A percentile compares a stretch with the other conserved stretches of the same genome.
Conservation (phyloP, 2,329 filamentous ascomycete species). For the Incumbomyces delicatus region DNA sequence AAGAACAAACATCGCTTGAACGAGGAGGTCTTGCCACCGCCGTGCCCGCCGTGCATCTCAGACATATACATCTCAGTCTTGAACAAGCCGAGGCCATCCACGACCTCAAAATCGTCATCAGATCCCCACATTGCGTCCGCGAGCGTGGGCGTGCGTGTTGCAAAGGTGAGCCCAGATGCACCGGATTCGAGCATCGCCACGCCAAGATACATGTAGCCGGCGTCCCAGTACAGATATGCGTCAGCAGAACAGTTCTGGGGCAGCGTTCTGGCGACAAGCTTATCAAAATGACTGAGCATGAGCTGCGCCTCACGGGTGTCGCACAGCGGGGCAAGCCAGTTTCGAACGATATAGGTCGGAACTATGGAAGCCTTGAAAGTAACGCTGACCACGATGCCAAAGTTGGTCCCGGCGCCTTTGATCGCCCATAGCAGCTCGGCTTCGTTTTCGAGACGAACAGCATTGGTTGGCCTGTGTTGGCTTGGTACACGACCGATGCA, state of each 20-base stretch:
- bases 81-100: constrained; percentile 46
- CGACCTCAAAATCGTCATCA: constrained; percentile 24
- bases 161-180: not conserved
- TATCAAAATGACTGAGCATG: constrained; percentile 34
- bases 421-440: constrained; percentile 33
- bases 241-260: constrained; percentile 41
- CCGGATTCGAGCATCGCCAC: constrained; percentile 40
- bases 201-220: constrained; percentile 39
- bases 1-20: constrained; percentile 58
- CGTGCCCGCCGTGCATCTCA: constrained; percentile 50
- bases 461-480: constrained; percentile 32
- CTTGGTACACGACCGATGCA: constrained; percentile 44
- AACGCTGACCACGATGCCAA: constrained; percentile 29
- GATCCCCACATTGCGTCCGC: constrained; percentile 25
- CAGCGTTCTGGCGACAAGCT: constrained; percentile 31
- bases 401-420: constrained; percentile 32
- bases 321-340: constrained; percentile 33
- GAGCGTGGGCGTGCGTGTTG: too few relatives aligned
- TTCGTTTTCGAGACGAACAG: constrained; percentile 39
- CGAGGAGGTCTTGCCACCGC: constrained; percentile 49
- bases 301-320: constrained; percentile 25
- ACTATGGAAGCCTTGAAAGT: constrained; percentile 40
- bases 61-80: constrained; percentile 53
- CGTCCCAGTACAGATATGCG: constrained; percentile 46
- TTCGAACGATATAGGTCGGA: constrained; percentile 31